Conservation (phyloP, 352 stramenopile species). For the Globisporangium barbulae region DNA sequence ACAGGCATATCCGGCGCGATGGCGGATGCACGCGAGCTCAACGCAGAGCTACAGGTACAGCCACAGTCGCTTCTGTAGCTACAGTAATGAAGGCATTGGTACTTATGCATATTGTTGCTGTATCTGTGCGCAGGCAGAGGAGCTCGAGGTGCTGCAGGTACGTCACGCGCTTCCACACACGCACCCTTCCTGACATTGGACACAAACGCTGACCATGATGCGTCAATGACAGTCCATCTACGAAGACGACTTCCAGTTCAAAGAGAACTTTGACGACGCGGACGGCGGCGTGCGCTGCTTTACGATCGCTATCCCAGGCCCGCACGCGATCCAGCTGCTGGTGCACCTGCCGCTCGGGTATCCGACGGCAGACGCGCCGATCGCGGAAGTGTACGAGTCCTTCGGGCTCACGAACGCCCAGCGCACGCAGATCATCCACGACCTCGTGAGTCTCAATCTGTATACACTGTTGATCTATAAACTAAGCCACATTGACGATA, state of each 20-base stretch:
- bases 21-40: conserved; percentile 25
- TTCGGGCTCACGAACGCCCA: conserved; percentile 74
- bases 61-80: neutral
- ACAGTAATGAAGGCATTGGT: neutral
- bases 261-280: conserved; percentile 39
- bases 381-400: conserved; percentile 81
- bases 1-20: conserved; percentile 7
- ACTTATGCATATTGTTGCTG: neutral
- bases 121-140: conserved; percentile 41
- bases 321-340: conserved; percentile 62
- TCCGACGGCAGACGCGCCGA: conserved; percentile 56
- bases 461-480: neutral
- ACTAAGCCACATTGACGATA: neutral
- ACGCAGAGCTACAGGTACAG: conserved; percentile 44
- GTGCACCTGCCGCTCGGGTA: conserved; percentile 74
- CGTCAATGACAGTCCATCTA: conserved; percentile 60
- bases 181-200: neutral
- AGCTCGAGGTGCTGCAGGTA: conserved; percentile 78
- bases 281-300: conserved; percentile 45
- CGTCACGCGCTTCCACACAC: neutral
- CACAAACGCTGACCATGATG: neutral
- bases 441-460: conserved; percentile 37
- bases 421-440: conserved; percentile 55
- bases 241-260: conserved; percentile 58
- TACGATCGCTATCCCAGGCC: conserved; percentile 52